Percentiles rank a stretch among this genome's conserved stretches.
These are phyloP conservation scores for Orbilia brochopaga DNA, from an alignment of 2,329 filamentous ascomycete species.

Conservation along the genomic window DNA sequence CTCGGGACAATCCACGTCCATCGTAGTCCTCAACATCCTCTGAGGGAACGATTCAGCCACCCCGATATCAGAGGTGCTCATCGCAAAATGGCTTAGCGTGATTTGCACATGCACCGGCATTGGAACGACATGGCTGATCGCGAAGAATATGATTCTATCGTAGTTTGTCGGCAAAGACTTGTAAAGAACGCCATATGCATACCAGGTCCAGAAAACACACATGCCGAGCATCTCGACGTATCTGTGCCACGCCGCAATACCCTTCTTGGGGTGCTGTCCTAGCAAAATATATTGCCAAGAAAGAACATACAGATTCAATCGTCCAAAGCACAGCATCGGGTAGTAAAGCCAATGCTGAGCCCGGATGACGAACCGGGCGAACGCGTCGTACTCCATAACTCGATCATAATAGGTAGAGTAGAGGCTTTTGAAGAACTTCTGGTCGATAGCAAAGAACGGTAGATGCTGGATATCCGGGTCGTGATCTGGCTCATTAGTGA, in stretches of 20 bases:
- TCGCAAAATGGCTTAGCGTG: slow-evolving; percentile 88
- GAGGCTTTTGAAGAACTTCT: slow-evolving; percentile 75
- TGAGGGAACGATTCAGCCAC: slow-evolving; percentile 85
- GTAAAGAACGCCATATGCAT: slow-evolving; percentile 81
- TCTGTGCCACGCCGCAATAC: slow-evolving; percentile 81
- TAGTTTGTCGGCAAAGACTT: slow-evolving; percentile 71
- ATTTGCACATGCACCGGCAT: slow-evolving; percentile 88
- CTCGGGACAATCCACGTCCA: slow-evolving; percentile 86
- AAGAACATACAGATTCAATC: slow-evolving; percentile 84
- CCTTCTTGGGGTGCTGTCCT: slow-evolving; percentile 73
- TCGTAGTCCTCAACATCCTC: slow-evolving; percentile 88
- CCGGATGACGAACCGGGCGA: slow-evolving; percentile 73
- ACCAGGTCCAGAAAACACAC: slow-evolving; percentile 84
- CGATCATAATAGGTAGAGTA: slow-evolving; percentile 83
- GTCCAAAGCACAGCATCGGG: slow-evolving; percentile 76
- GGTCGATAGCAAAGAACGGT: slow-evolving; percentile 85
- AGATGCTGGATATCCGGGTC: slow-evolving; percentile 94
- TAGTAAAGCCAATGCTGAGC: slow-evolving; percentile 85
- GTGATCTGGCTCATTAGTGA: slow-evolving; percentile 93
- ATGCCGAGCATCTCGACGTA: slow-evolving; percentile 80
- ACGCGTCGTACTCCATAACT: slow-evolving; percentile 76
- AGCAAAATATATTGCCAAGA: slow-evolving; percentile 78
- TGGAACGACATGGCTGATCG: slow-evolving; percentile 80
- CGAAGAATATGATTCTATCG: slow-evolving; percentile 74
- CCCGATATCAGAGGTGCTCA: slow-evolving; percentile 87